Evolutionary conservation across 345 rosid species (phyloP).

Genomic region (Turnera subulata): DNA sequence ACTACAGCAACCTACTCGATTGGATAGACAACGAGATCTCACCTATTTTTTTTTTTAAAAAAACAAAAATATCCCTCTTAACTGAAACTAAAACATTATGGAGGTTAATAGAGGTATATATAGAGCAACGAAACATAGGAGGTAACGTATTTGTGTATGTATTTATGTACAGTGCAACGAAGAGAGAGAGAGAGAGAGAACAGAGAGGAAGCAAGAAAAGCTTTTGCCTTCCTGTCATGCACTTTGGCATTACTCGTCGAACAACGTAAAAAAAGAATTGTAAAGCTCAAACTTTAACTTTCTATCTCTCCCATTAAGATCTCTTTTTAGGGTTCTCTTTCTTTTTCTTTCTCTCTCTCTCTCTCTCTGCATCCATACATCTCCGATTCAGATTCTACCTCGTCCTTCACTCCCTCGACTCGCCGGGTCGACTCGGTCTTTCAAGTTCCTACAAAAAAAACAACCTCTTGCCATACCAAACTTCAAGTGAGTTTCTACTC

Average conservation of each 20-base stretch:
- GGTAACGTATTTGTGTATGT: too few relatives aligned
- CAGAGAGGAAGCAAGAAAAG: background rate
- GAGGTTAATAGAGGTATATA: too few relatives aligned
- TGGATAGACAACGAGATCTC: too few relatives aligned
- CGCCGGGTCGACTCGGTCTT: slow-evolving; percentile 16
- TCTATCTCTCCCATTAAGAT: slow-evolving; percentile 11
- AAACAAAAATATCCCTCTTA: too few relatives aligned
- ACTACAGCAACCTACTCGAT: too few relatives aligned
- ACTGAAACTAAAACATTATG: too few relatives aligned
- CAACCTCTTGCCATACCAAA: background rate
- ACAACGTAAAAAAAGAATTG: slow-evolving; percentile 8
- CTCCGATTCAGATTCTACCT: slow-evolving; percentile 24
- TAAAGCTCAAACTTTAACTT: background rate
- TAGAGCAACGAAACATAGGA: too few relatives aligned
- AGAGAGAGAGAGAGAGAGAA: background rate
- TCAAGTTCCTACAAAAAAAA: background rate
- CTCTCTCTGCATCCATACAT: slow-evolving; percentile 16
- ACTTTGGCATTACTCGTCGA: slow-evolving; percentile 39
- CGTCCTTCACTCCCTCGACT: slow-evolving; percentile 1
- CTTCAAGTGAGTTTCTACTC: slow-evolving; percentile 24
- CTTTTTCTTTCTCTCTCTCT: slow-evolving; percentile 14
- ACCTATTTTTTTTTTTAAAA: too few relatives aligned
- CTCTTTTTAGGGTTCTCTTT: slow-evolving; percentile 13
- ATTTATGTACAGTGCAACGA: too few relatives aligned
- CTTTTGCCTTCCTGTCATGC: slow-evolving; percentile 43